These are phyloP conservation scores for Fragaria ananassa DNA, from an alignment of 306 rosid species.

Conservation along the genomic window DNA sequence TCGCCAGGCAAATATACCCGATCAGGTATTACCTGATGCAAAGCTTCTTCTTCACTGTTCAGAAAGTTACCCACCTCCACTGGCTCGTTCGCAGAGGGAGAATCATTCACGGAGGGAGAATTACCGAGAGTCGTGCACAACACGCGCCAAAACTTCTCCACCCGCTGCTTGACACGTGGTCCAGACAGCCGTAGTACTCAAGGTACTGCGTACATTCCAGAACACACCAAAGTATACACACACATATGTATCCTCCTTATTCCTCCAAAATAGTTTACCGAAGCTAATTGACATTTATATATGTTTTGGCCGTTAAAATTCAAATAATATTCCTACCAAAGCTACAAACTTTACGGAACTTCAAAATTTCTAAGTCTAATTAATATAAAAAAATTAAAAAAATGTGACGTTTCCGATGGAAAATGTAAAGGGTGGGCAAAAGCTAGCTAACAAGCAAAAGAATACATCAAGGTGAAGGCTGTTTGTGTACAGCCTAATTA, in stretches of 20 bases:
- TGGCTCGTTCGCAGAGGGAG: too few species aligned
- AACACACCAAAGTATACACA: too few species aligned
- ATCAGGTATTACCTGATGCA: too few species aligned
- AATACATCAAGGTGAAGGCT: conserved; percentile 19
- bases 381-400: not conserved
- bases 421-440: not conserved
- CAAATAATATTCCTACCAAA: not conserved
- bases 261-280: not conserved
- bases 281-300: not conserved
- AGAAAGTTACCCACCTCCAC: too few species aligned
- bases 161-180: too few species aligned
- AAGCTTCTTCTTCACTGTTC: too few species aligned
- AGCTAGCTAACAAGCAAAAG: conserved; percentile 39
- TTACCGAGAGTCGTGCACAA: too few species aligned
- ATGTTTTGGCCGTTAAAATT: not conserved
- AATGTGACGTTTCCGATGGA: conserved; percentile 39
- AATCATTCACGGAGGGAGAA: too few species aligned
- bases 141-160: too few species aligned
- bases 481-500: conserved; percentile 24
- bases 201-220: too few species aligned
- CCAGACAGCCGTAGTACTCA: too few species aligned
- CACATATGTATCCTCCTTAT: not conserved
- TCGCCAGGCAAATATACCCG: too few species aligned
- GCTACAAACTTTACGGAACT: not conserved
- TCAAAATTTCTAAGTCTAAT: conserved; percentile 12